These are phyloP conservation scores for Yamadazyma oceani DNA, from an alignment of 1,139 yeast species.

Conservation along the genomic window DNA sequence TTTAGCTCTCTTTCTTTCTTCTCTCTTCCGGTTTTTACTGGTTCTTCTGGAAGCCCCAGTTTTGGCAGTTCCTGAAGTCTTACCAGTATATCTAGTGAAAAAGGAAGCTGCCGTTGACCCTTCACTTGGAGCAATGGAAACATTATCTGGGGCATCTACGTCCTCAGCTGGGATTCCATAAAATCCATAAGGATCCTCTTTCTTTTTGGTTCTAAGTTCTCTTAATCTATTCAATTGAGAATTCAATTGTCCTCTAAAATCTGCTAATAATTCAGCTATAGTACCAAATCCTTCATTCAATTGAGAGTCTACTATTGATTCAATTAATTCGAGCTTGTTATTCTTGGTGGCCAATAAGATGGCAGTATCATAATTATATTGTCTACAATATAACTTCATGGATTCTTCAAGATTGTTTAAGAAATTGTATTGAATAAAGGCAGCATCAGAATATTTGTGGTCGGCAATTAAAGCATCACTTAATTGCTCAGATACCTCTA, in stretches of 20 bases:
- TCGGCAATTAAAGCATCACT: slow-evolving; percentile 62
- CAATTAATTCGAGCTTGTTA: slow-evolving; percentile 46
- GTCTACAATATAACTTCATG: slow-evolving; percentile 68
- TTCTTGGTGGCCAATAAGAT: slow-evolving; percentile 58
- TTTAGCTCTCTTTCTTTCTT: slow-evolving; percentile 92
- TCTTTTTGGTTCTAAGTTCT: slow-evolving; percentile 80
- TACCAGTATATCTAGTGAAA: slow-evolving; percentile 93
- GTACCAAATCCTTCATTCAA: slow-evolving; percentile 86
- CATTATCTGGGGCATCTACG: slow-evolving; percentile 84
- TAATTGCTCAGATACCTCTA: slow-evolving; percentile 55
- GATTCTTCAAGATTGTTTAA: slow-evolving; percentile 64
- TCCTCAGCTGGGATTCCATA: slow-evolving; percentile 62
- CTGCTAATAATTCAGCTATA: slow-evolving; percentile 86
- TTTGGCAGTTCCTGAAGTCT: slow-evolving; percentile 91
- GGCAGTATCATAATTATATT: slow-evolving; percentile 75
- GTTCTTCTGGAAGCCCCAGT: slow-evolving; percentile 95
- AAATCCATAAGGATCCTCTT: slow-evolving; percentile 80
- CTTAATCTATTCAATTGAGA: slow-evolving; percentile 84
- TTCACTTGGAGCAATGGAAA: slow-evolving; percentile 92
- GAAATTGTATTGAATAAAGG: slow-evolving; percentile 66
- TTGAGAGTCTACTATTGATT: slow-evolving; percentile 65
- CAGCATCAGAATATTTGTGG: slow-evolving; percentile 82
- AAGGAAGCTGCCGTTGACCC: slow-evolving; percentile 91
- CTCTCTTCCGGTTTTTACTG: slow-evolving; percentile 87
- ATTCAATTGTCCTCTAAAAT: slow-evolving; percentile 79